These are phyloP conservation scores for Botrytis byssoidea DNA, from an alignment of 2,329 filamentous ascomycete species.

Conservation along the genomic window DNA sequence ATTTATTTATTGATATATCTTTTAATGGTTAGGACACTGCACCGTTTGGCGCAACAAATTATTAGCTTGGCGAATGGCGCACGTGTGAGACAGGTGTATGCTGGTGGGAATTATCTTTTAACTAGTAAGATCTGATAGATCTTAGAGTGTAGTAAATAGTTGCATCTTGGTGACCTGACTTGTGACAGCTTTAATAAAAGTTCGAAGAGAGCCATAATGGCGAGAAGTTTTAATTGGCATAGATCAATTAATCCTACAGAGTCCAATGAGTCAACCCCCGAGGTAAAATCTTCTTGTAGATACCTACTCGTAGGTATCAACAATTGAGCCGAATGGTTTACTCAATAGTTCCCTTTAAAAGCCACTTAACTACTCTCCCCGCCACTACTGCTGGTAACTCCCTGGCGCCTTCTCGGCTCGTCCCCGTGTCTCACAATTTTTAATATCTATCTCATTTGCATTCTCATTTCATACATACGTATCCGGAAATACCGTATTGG, in stretches of 20 bases:
- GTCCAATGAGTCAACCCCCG: background rate
- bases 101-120: background rate
- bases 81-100: background rate
- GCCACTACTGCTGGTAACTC: background rate
- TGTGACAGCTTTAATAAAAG: background rate
- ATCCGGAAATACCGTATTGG: background rate
- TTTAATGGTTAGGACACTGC: background rate
- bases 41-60: background rate
- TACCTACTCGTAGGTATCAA: background rate
- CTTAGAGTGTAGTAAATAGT: constrained; percentile 9
- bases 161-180: constrained; percentile 9
- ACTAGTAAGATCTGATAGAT: constrained; percentile 10
- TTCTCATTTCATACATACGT: background rate
- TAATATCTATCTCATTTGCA: background rate
- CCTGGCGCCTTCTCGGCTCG: background rate
- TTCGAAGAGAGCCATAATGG: background rate
- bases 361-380: background rate
- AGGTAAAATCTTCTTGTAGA: background rate
- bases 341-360: background rate
- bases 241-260: background rate
- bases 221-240: background rate
- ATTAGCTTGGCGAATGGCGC: constrained; percentile 14
- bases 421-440: background rate
- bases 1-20: background rate
- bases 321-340: background rate